A percentile compares a stretch with the other conserved stretches of the same genome.
These are phyloP conservation scores for Cicer arietinum DNA, from an alignment of 306 rosid species.

Conservation along the genomic window DNA sequence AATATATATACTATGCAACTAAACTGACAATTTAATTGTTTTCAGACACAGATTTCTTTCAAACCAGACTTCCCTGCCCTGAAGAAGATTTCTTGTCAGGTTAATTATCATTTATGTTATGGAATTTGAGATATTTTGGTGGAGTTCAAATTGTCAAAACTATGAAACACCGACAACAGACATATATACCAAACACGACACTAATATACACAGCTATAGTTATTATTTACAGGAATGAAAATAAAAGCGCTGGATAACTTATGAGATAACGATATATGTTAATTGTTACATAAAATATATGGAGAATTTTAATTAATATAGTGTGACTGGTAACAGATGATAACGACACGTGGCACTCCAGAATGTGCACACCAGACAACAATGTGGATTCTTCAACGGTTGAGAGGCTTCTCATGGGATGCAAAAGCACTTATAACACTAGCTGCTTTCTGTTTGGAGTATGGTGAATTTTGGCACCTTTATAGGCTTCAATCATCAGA, in stretches of 20 bases:
- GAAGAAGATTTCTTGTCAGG: conserved; percentile 47
- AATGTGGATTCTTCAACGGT: conserved; percentile 32
- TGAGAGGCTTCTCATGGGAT: conserved; percentile 58
- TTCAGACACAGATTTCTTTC: conserved; percentile 29
- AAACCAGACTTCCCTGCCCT: conserved; percentile 32
- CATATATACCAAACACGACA: too few relatives aligned
- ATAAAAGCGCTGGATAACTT: too few relatives aligned
- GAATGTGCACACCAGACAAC: conserved; percentile 40
- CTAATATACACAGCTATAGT: too few relatives aligned
- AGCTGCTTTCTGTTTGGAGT: conserved; percentile 41
- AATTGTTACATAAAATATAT: too few relatives aligned
- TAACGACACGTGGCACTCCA: conserved; percentile 15
- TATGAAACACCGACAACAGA: too few relatives aligned
- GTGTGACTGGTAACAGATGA: conserved; percentile 28
- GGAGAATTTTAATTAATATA: too few relatives aligned
- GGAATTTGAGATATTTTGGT: too few relatives aligned
- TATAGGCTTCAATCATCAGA: neutral
- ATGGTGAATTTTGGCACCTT: conserved; percentile 33
- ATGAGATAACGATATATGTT: too few relatives aligned
- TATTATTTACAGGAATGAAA: too few relatives aligned
- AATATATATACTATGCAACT: neutral
- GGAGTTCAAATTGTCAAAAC: too few relatives aligned
- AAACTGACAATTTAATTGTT: conserved; percentile 6
- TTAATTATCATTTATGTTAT: neutral
- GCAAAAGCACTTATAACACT: conserved; percentile 54